phyloP scores from a whole-genome alignment of 495 filamentous ascomycete genomes.

The Penicillium salamii region DNA sequence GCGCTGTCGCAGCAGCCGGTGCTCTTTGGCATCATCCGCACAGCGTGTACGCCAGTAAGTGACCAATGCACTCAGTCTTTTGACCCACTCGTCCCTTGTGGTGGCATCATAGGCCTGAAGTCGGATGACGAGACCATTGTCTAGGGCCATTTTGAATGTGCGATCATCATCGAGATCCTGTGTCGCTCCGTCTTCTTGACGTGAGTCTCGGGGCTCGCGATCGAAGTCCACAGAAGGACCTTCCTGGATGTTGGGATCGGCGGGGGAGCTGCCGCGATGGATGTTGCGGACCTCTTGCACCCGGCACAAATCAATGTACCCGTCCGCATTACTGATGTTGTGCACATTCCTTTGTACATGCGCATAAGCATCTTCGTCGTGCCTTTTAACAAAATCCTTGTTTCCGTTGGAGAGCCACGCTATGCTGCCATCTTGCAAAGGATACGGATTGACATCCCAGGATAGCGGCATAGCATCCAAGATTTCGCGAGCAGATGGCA shows the following conservation, averaged over 20 bases:
- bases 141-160: slow-evolving; percentile 62
- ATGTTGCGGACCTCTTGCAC: slow-evolving; percentile 57
- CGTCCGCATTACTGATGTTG: slow-evolving; percentile 59
- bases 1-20: slow-evolving; percentile 53
- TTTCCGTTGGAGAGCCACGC: slow-evolving; percentile 55
- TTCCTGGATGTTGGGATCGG: slow-evolving; percentile 47
- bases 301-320: slow-evolving; percentile 63
- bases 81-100: slow-evolving; percentile 65
- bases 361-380: slow-evolving; percentile 60
- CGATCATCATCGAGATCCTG: slow-evolving; percentile 53
- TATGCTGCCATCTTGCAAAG: slow-evolving; percentile 51
- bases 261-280: slow-evolving; percentile 45
- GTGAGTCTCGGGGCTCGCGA: slow-evolving; percentile 42
- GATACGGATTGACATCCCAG: slow-evolving; percentile 64
- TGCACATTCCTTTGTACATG: slow-evolving; percentile 60
- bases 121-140: slow-evolving; percentile 62
- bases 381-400: slow-evolving; percentile 39
- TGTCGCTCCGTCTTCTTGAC: slow-evolving; percentile 52
- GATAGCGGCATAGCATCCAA: slow-evolving; percentile 57
- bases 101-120: slow-evolving; percentile 61
- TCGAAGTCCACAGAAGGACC: slow-evolving; percentile 52
- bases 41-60: slow-evolving; percentile 65
- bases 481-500: slow-evolving; percentile 58
- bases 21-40: slow-evolving; percentile 53
- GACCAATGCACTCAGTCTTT: slow-evolving; percentile 54